phyloP scores from a whole-genome alignment of 1,284 basidiomycete genomes.

The Microbotryomycetes sp. region DNA sequence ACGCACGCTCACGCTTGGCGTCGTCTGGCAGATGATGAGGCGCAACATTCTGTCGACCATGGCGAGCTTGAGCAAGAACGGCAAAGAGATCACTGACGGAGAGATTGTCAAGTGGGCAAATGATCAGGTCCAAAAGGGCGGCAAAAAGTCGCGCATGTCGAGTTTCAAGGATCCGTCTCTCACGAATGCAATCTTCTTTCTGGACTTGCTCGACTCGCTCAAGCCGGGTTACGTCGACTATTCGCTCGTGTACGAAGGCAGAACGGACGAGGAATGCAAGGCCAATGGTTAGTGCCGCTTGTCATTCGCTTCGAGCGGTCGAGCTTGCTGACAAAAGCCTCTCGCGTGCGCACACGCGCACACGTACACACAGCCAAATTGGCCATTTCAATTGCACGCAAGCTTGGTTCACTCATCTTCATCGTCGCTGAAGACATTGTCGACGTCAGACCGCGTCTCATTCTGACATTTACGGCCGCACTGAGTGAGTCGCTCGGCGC shows the following conservation, averaged over 20 bases:
- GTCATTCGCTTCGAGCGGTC: not conserved
- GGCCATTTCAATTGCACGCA: slow-evolving; percentile 94
- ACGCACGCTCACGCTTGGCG: slow-evolving; percentile 84
- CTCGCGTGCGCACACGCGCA: not conserved
- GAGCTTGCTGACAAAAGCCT: not conserved
- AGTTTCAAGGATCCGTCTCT: slow-evolving; percentile 93
- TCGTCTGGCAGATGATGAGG: slow-evolving; percentile 95
- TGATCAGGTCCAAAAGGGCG: slow-evolving; percentile 68
- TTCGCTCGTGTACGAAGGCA: slow-evolving; percentile 61
- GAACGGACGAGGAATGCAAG: slow-evolving; percentile 75
- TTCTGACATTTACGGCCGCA: slow-evolving; percentile 35
- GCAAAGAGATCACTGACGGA: slow-evolving; percentile 73
- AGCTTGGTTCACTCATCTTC: slow-evolving; percentile 79
- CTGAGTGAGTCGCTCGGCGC: slow-evolving; percentile 6
- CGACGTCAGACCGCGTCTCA: slow-evolving; percentile 37
- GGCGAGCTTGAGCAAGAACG: slow-evolving; percentile 64
- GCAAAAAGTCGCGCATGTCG: slow-evolving; percentile 60
- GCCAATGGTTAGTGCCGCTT: slow-evolving; percentile 65
- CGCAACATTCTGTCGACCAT: slow-evolving; percentile 91
- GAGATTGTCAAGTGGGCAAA: slow-evolving; percentile 98
- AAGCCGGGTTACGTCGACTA: slow-evolving; percentile 95
- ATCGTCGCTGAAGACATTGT: slow-evolving; percentile 78
- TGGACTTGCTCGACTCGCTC: slow-evolving; percentile 84
- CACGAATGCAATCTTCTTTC: slow-evolving; percentile 84
- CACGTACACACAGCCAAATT: slow-evolving; percentile 61